A percentile compares a stretch with the other conserved stretches of the same genome.
Conservation (phyloP, 768 basidiomycete genomes). For the Lyophyllum decastes region DNA sequence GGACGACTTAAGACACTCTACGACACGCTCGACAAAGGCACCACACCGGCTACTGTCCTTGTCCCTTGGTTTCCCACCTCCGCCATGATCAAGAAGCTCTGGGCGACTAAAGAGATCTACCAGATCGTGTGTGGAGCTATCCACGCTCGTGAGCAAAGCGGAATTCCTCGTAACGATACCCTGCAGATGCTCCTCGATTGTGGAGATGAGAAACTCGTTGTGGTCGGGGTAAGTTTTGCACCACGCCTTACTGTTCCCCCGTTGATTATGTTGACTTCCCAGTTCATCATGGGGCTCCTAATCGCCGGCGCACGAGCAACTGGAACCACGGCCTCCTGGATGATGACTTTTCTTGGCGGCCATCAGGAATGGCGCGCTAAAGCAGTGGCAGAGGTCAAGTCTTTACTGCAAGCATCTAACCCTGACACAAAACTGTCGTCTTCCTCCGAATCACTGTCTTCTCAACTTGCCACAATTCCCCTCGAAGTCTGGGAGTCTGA, state of each 20-base stretch:
- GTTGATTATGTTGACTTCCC: conserved; percentile 1
- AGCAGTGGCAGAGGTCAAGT: conserved; percentile 61
- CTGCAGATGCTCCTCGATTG: conserved; percentile 75
- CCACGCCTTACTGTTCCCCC: conserved; percentile 2
- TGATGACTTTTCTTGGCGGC: conserved; percentile 70
- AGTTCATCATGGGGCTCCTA: conserved; percentile 80
- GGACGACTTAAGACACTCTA: conserved; percentile 64
- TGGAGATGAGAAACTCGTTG: conserved; percentile 65
- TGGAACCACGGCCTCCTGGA: conserved; percentile 78
- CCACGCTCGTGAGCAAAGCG: conserved; percentile 56
- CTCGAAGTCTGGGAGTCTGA: conserved; percentile 70
- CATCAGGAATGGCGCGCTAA: conserved; percentile 65
- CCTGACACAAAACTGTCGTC: conserved; percentile 24
- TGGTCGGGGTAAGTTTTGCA: conserved; percentile 61
- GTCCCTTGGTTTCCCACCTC: conserved; percentile 78
- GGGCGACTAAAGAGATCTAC: conserved; percentile 77
- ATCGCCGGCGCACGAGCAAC: conserved; percentile 83
- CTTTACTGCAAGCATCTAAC: conserved; percentile 46
- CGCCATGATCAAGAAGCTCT: conserved; percentile 68
- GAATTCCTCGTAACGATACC: conserved; percentile 60
- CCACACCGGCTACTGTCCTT: conserved; percentile 72
- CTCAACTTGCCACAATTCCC: conserved; percentile 58
- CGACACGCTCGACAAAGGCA: conserved; percentile 67
- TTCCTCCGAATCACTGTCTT: conserved; percentile 34
- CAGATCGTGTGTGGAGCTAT: conserved; percentile 64